Evolutionary conservation across 495 filamentous ascomycete species (phyloP), one percentile per base, ranked within the genome.

Genomic region (Neurospora discreta): DNA sequence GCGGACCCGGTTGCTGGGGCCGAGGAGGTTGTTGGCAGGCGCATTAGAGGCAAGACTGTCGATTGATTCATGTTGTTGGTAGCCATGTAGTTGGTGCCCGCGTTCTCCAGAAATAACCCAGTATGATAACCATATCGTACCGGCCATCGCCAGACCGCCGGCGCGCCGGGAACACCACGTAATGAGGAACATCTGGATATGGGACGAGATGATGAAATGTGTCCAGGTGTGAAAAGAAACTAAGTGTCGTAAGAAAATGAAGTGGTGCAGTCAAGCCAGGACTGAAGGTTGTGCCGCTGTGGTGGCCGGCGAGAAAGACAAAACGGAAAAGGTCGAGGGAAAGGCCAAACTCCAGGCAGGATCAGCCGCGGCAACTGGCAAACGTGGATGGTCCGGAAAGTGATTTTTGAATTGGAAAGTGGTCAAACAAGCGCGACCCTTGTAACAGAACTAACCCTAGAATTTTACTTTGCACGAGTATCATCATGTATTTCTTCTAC

Each of bases 71-170:
- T 83, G 82, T 65, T 65, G 52, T 68, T 81, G 83, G 78, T 83
- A 84, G 74, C 79, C 82, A 79, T 84, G 80, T 73, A 78, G 79
- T 71, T 81, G 75, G 44, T 77, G 79, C 40, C 80, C 74, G 44
- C 81, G 75, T 74, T 86, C 83, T 71, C 74, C 80, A 39, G 82
- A 78, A 73, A 87, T 82, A 70, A 84, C 83, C 80, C 77, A 84
- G 75, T 83, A 84, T 68, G 79, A 81, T 71, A 86, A 80, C 58
- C 71, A 77, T 52, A 85, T 72, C 43, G 82, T 78, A 43, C 74
- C 77, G 44, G 86, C 72, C 81, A 87, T 84, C 52, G 81, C 83
- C 72, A 87, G 74, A 71, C 85, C 85, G 72, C 84, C 84, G 67
- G 78, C 78, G 76, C 85, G 79, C 68, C 81, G 80, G 74, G 83